A percentile compares a stretch with the other conserved stretches of the same genome.
Evolutionary conservation across 768 basidiomycete species (phyloP).

Genomic region (Lenzites betulinus): DNA sequence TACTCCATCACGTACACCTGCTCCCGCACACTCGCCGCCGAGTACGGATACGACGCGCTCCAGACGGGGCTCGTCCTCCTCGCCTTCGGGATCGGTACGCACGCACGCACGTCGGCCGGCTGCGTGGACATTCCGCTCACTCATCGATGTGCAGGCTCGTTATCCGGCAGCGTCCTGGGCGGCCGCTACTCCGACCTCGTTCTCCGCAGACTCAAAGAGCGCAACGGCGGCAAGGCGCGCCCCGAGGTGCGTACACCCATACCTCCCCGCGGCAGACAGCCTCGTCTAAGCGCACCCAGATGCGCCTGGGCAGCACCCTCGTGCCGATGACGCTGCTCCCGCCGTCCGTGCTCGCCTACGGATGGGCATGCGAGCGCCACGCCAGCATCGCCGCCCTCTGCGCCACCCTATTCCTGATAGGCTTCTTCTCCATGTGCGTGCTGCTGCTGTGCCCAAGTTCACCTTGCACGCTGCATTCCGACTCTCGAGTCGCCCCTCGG

Average conservation of each 20-base stretch:
- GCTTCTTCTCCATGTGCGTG: constrained; percentile 73
- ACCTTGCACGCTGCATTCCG: background rate
- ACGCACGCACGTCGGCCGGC: no score
- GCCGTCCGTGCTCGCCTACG: constrained; percentile 64
- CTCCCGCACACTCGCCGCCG: constrained; percentile 61
- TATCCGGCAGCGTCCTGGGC: constrained; percentile 56
- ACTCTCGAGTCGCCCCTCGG: no score
- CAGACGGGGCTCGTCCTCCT: constrained; percentile 77
- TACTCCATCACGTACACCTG: constrained; percentile 77
- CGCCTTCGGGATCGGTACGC: constrained; percentile 64
- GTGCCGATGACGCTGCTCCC: constrained; percentile 63
- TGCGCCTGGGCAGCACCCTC: constrained; percentile 68
- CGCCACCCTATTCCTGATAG: constrained; percentile 68
- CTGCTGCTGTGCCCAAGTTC: background rate
- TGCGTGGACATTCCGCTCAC: background rate
- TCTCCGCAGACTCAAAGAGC: constrained; percentile 41
- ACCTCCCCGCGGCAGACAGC: background rate
- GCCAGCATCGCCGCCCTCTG: constrained; percentile 69
- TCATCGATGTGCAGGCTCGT: constrained; percentile 38
- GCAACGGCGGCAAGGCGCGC: constrained; percentile 49
- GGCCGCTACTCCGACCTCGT: constrained; percentile 60
- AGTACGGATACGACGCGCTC: constrained; percentile 69
- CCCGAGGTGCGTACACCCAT: no score
- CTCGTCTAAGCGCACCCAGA: constrained; percentile 40
- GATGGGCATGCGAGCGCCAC: constrained; percentile 69